Conservation (phyloP, 805 yeast species). For the Candida silvatica region DNA sequence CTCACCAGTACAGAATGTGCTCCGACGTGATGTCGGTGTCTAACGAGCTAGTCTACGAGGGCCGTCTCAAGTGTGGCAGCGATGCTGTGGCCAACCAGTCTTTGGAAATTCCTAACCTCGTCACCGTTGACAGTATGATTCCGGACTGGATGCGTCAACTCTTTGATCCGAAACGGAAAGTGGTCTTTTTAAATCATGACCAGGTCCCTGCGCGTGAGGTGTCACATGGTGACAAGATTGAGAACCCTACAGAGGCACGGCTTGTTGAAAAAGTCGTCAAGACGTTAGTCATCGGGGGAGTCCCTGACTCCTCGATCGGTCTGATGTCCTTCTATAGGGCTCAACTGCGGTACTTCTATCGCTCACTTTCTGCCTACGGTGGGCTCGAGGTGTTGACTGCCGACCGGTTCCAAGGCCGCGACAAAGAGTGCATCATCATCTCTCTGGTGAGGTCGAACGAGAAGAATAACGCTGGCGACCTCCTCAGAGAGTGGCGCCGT, state of each 20-base stretch:
- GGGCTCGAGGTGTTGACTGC: conserved; percentile 81
- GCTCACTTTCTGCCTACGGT: conserved; percentile 16
- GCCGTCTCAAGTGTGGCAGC: conserved; percentile 70
- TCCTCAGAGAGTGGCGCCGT: conserved; percentile 83
- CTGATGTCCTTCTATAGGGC: conserved; percentile 85
- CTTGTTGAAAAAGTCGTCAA: conserved; percentile 56
- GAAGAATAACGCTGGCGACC: conserved; percentile 58
- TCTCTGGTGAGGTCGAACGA: conserved; percentile 82
- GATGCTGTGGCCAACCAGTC: conserved; percentile 50
- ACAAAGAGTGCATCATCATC: conserved; percentile 83
- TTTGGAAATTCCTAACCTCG: conserved; percentile 39
- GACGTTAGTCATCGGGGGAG: conserved; percentile 51
- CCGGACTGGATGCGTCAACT: conserved; percentile 62
- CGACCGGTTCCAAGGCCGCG: conserved; percentile 94
- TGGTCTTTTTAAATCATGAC: conserved; percentile 79
- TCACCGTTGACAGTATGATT: conserved; percentile 12
- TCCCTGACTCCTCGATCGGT: conserved; percentile 55
- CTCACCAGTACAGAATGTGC: conserved; percentile 90
- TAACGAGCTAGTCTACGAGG: conserved; percentile 70
- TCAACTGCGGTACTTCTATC: conserved; percentile 49
- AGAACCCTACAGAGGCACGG: conserved; percentile 65
- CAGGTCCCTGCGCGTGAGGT: conserved; percentile 48
- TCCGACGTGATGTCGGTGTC: conserved; percentile 78
- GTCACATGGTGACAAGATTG: conserved; percentile 54
- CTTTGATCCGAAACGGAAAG: conserved; percentile 48